These are phyloP conservation scores for Aspergillus novoparasiticus DNA, from an alignment of 2,329 filamentous ascomycete genomes.

Conservation along the genomic window DNA sequence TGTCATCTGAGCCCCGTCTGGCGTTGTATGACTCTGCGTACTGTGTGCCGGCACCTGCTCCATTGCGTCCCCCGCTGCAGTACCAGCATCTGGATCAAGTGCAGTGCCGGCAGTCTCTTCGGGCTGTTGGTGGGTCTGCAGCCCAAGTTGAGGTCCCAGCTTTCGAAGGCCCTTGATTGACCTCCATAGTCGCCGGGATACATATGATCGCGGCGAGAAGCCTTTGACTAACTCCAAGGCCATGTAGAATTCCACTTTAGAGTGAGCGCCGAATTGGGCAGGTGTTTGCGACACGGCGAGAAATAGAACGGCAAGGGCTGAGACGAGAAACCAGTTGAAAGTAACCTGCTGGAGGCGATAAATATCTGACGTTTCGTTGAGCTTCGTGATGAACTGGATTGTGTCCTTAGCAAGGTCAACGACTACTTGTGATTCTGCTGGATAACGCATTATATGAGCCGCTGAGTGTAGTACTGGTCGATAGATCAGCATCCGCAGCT, in stretches of 20 bases:
- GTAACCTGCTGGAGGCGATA: slow-evolving; percentile 64
- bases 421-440: slow-evolving; percentile 68
- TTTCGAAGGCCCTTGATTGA: slow-evolving; percentile 63
- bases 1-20: slow-evolving; percentile 59
- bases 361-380: slow-evolving; percentile 63
- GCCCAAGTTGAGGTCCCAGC: slow-evolving; percentile 61
- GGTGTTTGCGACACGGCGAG: slow-evolving; percentile 66
- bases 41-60: slow-evolving; percentile 41
- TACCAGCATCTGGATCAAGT: neutral
- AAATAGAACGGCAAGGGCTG: slow-evolving; percentile 64
- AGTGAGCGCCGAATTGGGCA: slow-evolving; percentile 57
- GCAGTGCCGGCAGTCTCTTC: neutral
- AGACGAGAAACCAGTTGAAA: slow-evolving; percentile 68
- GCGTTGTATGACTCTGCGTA: slow-evolving; percentile 44
- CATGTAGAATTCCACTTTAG: slow-evolving; percentile 67
- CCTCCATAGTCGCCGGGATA: slow-evolving; percentile 64
- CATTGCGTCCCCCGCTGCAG: neutral
- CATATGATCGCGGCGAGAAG: slow-evolving; percentile 61
- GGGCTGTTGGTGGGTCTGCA: slow-evolving; percentile 40
- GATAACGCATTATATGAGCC: slow-evolving; percentile 76
- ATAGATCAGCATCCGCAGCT: slow-evolving; percentile 86
- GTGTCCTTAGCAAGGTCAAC: slow-evolving; percentile 67
- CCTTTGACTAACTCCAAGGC: slow-evolving; percentile 65
- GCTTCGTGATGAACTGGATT: slow-evolving; percentile 60
- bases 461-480: slow-evolving; percentile 76